phyloP scores from a whole-genome alignment of 2,329 filamentous ascomycete genomes.

The Domatiomyces catenatus region DNA sequence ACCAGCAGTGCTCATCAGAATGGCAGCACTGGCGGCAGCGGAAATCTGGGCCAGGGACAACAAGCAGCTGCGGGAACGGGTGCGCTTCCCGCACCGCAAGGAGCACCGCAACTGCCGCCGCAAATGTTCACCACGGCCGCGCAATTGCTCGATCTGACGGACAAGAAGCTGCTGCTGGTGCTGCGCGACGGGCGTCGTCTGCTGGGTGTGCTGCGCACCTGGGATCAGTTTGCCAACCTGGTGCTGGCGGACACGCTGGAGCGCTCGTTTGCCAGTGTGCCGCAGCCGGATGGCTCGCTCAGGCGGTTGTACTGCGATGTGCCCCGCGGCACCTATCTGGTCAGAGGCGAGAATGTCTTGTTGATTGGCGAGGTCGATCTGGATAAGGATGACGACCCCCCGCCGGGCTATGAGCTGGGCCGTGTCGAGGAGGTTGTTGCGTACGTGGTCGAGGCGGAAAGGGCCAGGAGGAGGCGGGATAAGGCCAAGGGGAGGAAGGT shows the following conservation, averaged over 20 bases:
- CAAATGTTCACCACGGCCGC: slow-evolving; percentile 99
- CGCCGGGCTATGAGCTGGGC: slow-evolving; percentile 50
- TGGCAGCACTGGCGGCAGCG: not conserved
- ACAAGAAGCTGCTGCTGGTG: slow-evolving; percentile 91
- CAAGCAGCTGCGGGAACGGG: slow-evolving; percentile 4
- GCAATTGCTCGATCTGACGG: slow-evolving; percentile 86
- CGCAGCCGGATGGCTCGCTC: slow-evolving; percentile 1
- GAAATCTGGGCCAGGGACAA: not conserved
- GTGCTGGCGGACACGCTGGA: slow-evolving; percentile 88
- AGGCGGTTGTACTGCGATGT: slow-evolving; percentile 67
- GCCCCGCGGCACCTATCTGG: slow-evolving; percentile 71
- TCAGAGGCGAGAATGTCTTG: slow-evolving; percentile 93
- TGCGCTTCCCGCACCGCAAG: slow-evolving; percentile 21
- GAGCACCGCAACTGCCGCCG: slow-evolving; percentile 41
- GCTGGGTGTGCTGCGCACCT: slow-evolving; percentile 80
- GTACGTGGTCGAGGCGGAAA: slow-evolving; percentile 57
- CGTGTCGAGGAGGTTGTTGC: slow-evolving; percentile 55
- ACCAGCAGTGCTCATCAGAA: not conserved
- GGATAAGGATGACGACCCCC: slow-evolving; percentile 82
- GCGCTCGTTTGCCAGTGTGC: slow-evolving; percentile 50
- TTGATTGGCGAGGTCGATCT: slow-evolving; percentile 92
- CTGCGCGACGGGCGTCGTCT: slow-evolving; percentile 88
- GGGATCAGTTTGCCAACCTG: slow-evolving; percentile 97
- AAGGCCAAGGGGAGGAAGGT: slow-evolving; percentile 58
- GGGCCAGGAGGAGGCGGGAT: slow-evolving; percentile 53